Evolutionary conservation across 805 yeast species (phyloP), one percentile per base, ranked within the genome.

Genomic region (Starmerella davenportii): DNA sequence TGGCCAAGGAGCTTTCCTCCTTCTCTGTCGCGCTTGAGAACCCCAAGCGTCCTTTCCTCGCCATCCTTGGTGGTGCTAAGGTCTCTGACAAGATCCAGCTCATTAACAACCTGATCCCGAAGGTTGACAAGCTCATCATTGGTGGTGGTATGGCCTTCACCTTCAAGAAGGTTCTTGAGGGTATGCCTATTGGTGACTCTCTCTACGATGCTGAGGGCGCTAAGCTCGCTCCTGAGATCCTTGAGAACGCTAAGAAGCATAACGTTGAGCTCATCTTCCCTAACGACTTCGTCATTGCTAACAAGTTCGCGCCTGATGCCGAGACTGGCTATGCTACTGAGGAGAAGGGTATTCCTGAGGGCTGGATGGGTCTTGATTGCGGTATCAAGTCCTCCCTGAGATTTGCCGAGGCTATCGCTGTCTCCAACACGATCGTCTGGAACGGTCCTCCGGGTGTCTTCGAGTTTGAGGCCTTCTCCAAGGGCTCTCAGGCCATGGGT

Each of bases 81-180:
- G 96, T 90, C 52, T 79, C 93, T 51, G 98, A 90, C 68, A 90
- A 90, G 78, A 90, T 90, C 60, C 95, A 82, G 70, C 76, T 90
- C 66, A 90, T 90, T 58, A 96, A 90, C 70, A 90, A 85, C 57
- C 52, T 63, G 38, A 73, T 87, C 58, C 90, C 87, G 72, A 90
- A 90, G 75, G 96, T 90, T 57, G 79, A 90, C 66, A 65, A 76
- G 48, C 71, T 90, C 62, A 82, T 90, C 66, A 76, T 90, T 57
- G 96, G 98, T 62, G 98, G 98, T 69, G 98, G 98, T 69, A 90
- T 90, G 98, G 90, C 98, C 46, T 90, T 87, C 79, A 90, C 98
- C 55, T 90, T 90, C 76, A 82, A 80, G 74, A 90, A 90, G 74
- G 79, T 87, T 39, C 59, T 82, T 48, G 79, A 82, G 64, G 69